phyloP scores from a whole-genome alignment of 345 rosid species.

The Cardamine chenopodiifolia region DNA sequence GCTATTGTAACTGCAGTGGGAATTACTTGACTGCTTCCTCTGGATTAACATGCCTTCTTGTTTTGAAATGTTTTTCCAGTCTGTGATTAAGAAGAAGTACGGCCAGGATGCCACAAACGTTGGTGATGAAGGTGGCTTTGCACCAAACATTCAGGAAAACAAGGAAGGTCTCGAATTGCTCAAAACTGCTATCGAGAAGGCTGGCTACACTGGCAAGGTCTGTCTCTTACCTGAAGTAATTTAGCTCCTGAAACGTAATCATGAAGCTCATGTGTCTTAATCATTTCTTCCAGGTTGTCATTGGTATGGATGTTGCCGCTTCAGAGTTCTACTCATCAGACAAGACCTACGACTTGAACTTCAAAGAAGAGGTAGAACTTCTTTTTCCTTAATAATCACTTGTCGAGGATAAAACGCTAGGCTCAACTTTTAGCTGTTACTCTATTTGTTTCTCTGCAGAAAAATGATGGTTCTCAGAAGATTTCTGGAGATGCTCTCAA shows the following conservation, averaged over 20 bases:
- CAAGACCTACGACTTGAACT: conserved; percentile 84
- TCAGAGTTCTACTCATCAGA: conserved; percentile 85
- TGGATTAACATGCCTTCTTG: neutral
- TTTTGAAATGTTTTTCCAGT: conserved; percentile 10
- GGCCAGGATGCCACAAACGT: conserved; percentile 99
- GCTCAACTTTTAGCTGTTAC: neutral
- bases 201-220: conserved; percentile 90
- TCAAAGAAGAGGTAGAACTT: conserved; percentile 69
- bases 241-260: neutral
- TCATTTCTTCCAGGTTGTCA: conserved; percentile 71
- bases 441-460: conserved; percentile 48
- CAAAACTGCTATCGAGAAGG: conserved; percentile 87
- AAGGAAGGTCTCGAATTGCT: conserved; percentile 98
- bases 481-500: conserved; percentile 85
- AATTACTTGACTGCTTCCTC: neutral
- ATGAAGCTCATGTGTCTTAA: neutral
- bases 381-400: neutral
- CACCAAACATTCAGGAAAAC: conserved; percentile 99
- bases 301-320: conserved; percentile 99
- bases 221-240: conserved; percentile 21
- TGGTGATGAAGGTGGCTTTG: conserved; percentile 99
- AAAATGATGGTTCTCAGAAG: conserved; percentile 83
- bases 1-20: neutral
- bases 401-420: neutral
- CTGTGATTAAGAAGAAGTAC: conserved; percentile 61